Base-by-base conservation (phyloP, 2,329 filamentous ascomycete genomes). In the Monosporascus ibericus region DNA sequence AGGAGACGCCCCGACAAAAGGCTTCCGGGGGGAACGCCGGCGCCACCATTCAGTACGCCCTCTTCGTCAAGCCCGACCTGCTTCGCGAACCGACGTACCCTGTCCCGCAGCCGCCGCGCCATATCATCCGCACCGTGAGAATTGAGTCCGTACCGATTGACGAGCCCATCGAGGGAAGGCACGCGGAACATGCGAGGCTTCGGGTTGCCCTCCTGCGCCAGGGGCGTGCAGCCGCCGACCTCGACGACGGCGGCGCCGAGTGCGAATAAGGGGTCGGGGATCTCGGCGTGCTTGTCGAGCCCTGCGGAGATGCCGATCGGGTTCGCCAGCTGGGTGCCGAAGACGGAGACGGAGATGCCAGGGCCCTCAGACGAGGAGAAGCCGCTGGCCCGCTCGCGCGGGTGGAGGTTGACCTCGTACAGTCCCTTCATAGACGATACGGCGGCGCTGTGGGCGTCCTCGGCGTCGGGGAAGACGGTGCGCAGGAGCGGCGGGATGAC, bases 81-180 rank as follows among this genome's bases (percentile, higher is more conserved):
- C 59, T 84, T 85, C 6, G 92, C 92, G 66, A 87, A 96, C 49
- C 84, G 78, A 42, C 90, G 78, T 34, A 96, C 81, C 18, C 94
- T 81, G 63, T 90, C 84, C 50, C 90, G 81, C 59, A 99, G 75
- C 17, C 85, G 80, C 61, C 84, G 83, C 1, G 92, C 92, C 72
- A 97, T 88, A 62, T 86, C 82, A 65, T 96, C 92, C 2, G 92
- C 92, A 20, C 94, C 94, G 55, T 87, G 81, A 14, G 90, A 95
- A 73, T 97, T 97, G 63, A 99, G 83, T 0, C 94, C 94, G 72
- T 96, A 99, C 38, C 94, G 85, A 70, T 99, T 99, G 69, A 99
- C 90, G 68, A 99, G 78, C 17, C 89, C 91, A 59, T 95, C 86
- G 58, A 96, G 83, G 34, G 83, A 85, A 0, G 89, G 86, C 6